Base-by-base conservation (phyloP, 768 basidiomycete species). In the Phaeolepiota aurea region DNA sequence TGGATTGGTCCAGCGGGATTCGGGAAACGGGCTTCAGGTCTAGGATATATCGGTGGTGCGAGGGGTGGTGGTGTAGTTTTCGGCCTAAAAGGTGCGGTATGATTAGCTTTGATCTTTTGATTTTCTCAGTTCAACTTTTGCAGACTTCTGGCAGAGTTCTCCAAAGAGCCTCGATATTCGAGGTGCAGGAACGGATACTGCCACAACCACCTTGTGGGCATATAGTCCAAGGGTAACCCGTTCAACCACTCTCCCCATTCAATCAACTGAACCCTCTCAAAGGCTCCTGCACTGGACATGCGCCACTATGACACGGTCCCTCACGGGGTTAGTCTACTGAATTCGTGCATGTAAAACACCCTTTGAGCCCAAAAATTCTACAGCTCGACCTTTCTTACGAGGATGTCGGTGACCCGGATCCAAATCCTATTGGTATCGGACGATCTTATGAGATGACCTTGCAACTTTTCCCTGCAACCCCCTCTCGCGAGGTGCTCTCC, bases 61-160 rank as follows among this genome's bases (percentile, higher is more conserved):
- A 56, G 16, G 16, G 56, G 51, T 18, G 64, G 64, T 25, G 61
- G 64, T 1, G 58, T 62, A 3, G 57, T 58, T 3, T 65, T 65
- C 41, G 61, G 51, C 13, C 35, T 65, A 18, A 53, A 53, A 54
- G 62, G 61, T 61, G 19, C 3, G 51, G 44, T 10, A n/a, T 10
- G 5, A 14, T 20, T 25, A 19, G 3, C 19, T 13, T 12, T 11
- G 4, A 19, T 19, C 5, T 23, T 18, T 1, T n/a, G 11, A 25
- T 19, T 28, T 41, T 20, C 3, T 13, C 14, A 12, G 3, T 38
- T 11, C 15, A 20, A 23, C 30, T n/a, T 41, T 4, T 12, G 2
- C 25, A 64, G 64, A 66, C 37, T 66, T 66, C 38, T 64, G 63
- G 64, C 59, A 66, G 47, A 57, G 58, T 14, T 56, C 61, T 3